These are phyloP conservation scores for Ascodesmis nigricans DNA, from an alignment of 495 filamentous ascomycete species.

Conservation along the genomic window DNA sequence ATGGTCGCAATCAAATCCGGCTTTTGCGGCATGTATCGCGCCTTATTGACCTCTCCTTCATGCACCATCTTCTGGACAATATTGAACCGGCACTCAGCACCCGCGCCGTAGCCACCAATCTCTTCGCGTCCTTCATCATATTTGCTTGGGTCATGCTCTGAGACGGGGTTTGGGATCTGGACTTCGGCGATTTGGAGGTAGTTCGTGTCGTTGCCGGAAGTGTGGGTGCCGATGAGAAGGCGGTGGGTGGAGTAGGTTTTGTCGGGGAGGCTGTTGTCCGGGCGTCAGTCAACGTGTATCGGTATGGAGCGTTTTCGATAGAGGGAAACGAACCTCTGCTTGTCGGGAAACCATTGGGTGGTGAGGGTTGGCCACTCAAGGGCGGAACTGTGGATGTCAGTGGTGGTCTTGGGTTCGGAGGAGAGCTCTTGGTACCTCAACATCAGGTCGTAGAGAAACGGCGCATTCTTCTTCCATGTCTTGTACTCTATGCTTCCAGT, in stretches of 20 bases:
- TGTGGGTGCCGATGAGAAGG: slow-evolving; percentile 84
- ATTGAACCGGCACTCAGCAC: slow-evolving; percentile 52
- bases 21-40: slow-evolving; percentile 91
- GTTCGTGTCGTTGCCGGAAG: slow-evolving; percentile 65
- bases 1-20: slow-evolving; percentile 92
- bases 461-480: slow-evolving; percentile 99
- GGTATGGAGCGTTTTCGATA: background rate
- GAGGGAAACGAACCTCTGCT: slow-evolving; percentile 41
- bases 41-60: slow-evolving; percentile 94
- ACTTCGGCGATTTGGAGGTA: slow-evolving; percentile 89
- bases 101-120: slow-evolving; percentile 68
- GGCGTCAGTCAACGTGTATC: slow-evolving; percentile 9
- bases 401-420: background rate
- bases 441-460: slow-evolving; percentile 94
- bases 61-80: slow-evolving; percentile 93
- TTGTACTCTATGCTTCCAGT: slow-evolving; percentile 57
- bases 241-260: slow-evolving; percentile 79
- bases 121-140: slow-evolving; percentile 85
- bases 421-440: slow-evolving; percentile 31
- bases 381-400: slow-evolving; percentile 38
- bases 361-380: slow-evolving; percentile 96
- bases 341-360: slow-evolving; percentile 94
- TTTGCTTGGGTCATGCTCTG: slow-evolving; percentile 45
- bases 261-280: slow-evolving; percentile 47
- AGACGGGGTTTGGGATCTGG: slow-evolving; percentile 60